Percentiles rank a stretch among this genome's conserved stretches.
These are phyloP conservation scores for Lomentospora prolificans DNA, from an alignment of 2,329 filamentous ascomycete genomes.

Conservation along the genomic window DNA sequence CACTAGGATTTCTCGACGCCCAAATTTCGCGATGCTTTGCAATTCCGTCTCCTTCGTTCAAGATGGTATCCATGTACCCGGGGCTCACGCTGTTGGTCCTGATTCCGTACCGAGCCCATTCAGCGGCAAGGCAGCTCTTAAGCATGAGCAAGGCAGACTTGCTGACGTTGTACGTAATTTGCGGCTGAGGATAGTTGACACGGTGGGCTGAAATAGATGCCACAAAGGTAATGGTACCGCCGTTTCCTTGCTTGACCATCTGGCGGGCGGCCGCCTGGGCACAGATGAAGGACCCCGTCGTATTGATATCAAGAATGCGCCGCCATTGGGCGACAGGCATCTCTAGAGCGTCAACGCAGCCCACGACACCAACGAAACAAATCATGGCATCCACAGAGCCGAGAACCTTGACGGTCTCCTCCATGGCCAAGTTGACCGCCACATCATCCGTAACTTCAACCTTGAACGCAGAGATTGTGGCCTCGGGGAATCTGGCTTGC, in stretches of 20 bases:
- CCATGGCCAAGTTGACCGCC: conserved; percentile 60
- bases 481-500: conserved; percentile 51
- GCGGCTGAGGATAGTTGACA: conserved; percentile 80
- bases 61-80: conserved; percentile 77
- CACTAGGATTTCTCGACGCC: conserved; percentile 50
- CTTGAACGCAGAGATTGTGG: conserved; percentile 39
- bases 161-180: conserved; percentile 74
- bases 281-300: conserved; percentile 70
- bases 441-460: conserved; percentile 66
- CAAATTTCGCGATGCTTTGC: conserved; percentile 43
- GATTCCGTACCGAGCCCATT: conserved; percentile 75
- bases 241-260: conserved; percentile 64
- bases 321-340: conserved; percentile 68
- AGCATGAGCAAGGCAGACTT: conserved; percentile 74
- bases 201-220: conserved; percentile 75
- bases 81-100: conserved; percentile 79
- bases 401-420: conserved; percentile 54
- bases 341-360: conserved; percentile 36
- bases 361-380: conserved; percentile 71
- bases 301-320: conserved; percentile 67
- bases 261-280: conserved; percentile 60
- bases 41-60: conserved; percentile 59
- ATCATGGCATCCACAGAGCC: conserved; percentile 66
- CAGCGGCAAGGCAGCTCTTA: conserved; percentile 69
- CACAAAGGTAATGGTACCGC: conserved; percentile 65